phyloP scores from a whole-genome alignment of 768 basidiomycete species.

The Auricularia cornea region DNA sequence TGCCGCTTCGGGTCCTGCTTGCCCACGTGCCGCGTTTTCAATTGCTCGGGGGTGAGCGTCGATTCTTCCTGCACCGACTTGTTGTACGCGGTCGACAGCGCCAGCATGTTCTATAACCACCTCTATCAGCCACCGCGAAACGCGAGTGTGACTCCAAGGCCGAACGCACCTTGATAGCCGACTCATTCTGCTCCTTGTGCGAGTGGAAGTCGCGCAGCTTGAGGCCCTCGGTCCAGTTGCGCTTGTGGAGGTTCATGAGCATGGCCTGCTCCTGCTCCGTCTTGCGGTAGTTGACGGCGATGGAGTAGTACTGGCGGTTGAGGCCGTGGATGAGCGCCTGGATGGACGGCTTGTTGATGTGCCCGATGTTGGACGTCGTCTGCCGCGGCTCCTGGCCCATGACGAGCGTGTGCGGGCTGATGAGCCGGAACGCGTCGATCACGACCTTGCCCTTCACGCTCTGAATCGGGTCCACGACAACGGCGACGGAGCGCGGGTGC shows the following conservation, averaged over 20 bases:
- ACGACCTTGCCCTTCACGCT: slow-evolving; percentile 98
- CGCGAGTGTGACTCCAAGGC: neutral
- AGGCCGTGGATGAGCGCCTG: slow-evolving; percentile 96
- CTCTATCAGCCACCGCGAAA: neutral
- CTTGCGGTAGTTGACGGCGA: slow-evolving; percentile 96
- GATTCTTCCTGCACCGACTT: slow-evolving; percentile 98
- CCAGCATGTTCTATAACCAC: slow-evolving; percentile 71
- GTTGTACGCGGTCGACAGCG: slow-evolving; percentile 89
- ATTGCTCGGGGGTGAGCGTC: slow-evolving; percentile 85
- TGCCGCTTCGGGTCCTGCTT: slow-evolving; percentile 98
- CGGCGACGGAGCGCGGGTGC: slow-evolving; percentile 64
- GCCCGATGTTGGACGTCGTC: slow-evolving; percentile 96
- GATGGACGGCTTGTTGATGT: slow-evolving; percentile 98
- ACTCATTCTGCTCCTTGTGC: slow-evolving; percentile 85
- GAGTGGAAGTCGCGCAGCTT: slow-evolving; percentile 76
- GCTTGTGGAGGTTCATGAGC: slow-evolving; percentile 98
- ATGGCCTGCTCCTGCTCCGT: slow-evolving; percentile 97
- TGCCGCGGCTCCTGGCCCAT: slow-evolving; percentile 92
- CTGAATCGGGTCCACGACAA: slow-evolving; percentile 97
- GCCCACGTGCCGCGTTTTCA: slow-evolving; percentile 95
- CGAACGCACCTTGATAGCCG: slow-evolving; percentile 77
- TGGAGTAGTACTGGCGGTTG: slow-evolving; percentile 91
- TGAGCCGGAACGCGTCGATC: slow-evolving; percentile 93
- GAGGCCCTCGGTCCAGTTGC: slow-evolving; percentile 97
- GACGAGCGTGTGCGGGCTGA: slow-evolving; percentile 84